Conservation (phyloP, 2,329 filamentous ascomycete genomes). For the Balansia obtecta region DNA sequence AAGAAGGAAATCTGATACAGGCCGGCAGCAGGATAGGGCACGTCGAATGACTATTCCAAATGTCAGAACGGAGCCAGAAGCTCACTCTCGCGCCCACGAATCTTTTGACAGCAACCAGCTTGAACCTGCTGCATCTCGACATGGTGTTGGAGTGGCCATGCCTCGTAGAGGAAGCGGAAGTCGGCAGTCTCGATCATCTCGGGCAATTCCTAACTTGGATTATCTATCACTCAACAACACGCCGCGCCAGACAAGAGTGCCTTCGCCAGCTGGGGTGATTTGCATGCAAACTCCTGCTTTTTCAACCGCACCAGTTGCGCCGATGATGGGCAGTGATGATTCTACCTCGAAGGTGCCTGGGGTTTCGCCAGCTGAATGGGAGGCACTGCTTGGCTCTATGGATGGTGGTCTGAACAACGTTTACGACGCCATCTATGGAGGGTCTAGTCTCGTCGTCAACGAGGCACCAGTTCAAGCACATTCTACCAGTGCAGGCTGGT, state of each 20-base stretch:
- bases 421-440: slow-evolving; percentile 73
- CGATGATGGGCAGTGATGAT: slow-evolving; percentile 7
- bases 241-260: slow-evolving; percentile 32
- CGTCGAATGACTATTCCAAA: slow-evolving; percentile 43
- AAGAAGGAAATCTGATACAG: slow-evolving; percentile 32
- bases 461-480: slow-evolving; percentile 32
- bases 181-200: slow-evolving; percentile 14
- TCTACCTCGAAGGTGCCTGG: slow-evolving; percentile 21
- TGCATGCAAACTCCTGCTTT: slow-evolving; percentile 23
- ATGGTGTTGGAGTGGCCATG: slow-evolving; percentile 36
- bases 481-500: slow-evolving; percentile 33
- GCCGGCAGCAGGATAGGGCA: slow-evolving; percentile 44
- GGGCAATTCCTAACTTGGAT: slow-evolving; percentile 36
- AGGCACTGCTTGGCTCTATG: slow-evolving; percentile 65
- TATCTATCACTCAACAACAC: slow-evolving; percentile 43
- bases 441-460: slow-evolving; percentile 36
- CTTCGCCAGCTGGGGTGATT: slow-evolving; percentile 31
- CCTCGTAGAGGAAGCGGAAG: slow-evolving; percentile 28
- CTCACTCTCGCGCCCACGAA: slow-evolving; percentile 30
- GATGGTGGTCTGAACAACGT: slow-evolving; percentile 72
- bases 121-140: slow-evolving; percentile 14
- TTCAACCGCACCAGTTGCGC: not conserved
- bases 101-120: slow-evolving; percentile 31
- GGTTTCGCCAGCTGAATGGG: slow-evolving; percentile 63
- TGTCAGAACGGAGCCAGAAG: slow-evolving; percentile 21